phyloP scores from a whole-genome alignment of 1,284 basidiomycete genomes.

The Nidula niveotomentosa region DNA sequence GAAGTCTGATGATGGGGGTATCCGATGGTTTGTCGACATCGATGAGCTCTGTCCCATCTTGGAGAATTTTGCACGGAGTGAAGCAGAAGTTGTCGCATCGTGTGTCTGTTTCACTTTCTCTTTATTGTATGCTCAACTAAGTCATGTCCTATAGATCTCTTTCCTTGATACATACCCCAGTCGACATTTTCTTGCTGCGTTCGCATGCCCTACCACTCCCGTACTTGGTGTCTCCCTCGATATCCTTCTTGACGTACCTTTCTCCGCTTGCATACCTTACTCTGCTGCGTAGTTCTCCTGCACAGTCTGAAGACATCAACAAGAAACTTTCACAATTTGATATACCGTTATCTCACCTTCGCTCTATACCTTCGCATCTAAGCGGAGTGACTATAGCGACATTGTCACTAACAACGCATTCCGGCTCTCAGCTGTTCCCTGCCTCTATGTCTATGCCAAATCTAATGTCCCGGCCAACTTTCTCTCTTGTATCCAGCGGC shows the following conservation, averaged over 20 bases:
- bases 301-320: constrained; percentile 16
- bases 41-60: constrained; percentile 49
- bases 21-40: constrained; percentile 73
- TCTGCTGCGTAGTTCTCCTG: constrained; percentile 41
- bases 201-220: constrained; percentile 66
- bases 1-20: constrained; percentile 58
- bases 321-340: constrained; percentile 43
- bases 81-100: constrained; percentile 53
- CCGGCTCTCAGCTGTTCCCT: constrained; percentile 35
- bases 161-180: constrained; percentile 37
- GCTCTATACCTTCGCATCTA: constrained; percentile 37
- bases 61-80: constrained; percentile 49
- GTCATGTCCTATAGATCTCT: constrained; percentile 32
- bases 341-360: constrained; percentile 49
- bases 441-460: constrained; percentile 40
- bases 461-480: constrained; percentile 43
- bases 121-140: not conserved
- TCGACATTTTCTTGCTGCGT: constrained; percentile 69
- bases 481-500: constrained; percentile 38
- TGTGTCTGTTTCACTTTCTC: constrained; percentile 30
- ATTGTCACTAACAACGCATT: constrained; percentile 46
- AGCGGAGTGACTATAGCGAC: constrained; percentile 58
- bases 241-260: constrained; percentile 70
- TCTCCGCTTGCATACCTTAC: constrained; percentile 69
- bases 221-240: constrained; percentile 62